Base-by-base conservation (phyloP, 257 asterid genomes). In the Solanum megistacrolobum region DNA sequence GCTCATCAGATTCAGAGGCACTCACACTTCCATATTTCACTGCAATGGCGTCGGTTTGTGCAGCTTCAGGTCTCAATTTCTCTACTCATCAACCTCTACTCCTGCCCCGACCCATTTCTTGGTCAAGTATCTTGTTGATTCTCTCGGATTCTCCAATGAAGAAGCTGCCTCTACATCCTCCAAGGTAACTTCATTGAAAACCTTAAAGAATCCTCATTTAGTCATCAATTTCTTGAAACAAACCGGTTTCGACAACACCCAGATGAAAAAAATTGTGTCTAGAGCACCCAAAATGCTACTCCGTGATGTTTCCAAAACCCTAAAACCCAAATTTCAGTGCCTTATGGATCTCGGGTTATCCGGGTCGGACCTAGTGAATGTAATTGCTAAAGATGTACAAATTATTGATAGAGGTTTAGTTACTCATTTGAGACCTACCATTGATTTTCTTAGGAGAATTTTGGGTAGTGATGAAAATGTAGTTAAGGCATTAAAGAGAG, bases 61-160 rank as follows among this genome's bases (percentile, higher is more conserved):
- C 27, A 3, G 43, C 23, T 79, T 79, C 25, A 48, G 29, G 34
- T 81, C 11, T 9, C 85, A 81, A 16, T 46, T 5, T 81, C 85
- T 81, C 29, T 46, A 9, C 18, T 81, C 68, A 27, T 35, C 62
- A 23, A 74, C 27, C 18, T 16, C 58, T 2, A 1, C 13, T 1
- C 3, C 12, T 14, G 10, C 1, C 34, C 72, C 52, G 9, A 27
- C 16, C 46, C 73, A 82, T 71, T 82, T 83, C 31, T 36, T 87
- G 89, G 89, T 18, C 58, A 38, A 87, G 4, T 89, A 60, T 39
- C 86, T 87, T 0, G 73, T 83, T 16, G 87, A 89, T 55, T 89
- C 91, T 11, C 76, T 89, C 2, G 89, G 89, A 27, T 86, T 89
- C 48, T 89, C 91, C 35, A 18, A 11, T 10, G 27, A 89, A 71